A percentile compares a stretch with the other conserved stretches of the same genome.
These are phyloP conservation scores for Thalassiosira allenii DNA, from an alignment of 352 stramenopile species.

Conservation along the genomic window DNA sequence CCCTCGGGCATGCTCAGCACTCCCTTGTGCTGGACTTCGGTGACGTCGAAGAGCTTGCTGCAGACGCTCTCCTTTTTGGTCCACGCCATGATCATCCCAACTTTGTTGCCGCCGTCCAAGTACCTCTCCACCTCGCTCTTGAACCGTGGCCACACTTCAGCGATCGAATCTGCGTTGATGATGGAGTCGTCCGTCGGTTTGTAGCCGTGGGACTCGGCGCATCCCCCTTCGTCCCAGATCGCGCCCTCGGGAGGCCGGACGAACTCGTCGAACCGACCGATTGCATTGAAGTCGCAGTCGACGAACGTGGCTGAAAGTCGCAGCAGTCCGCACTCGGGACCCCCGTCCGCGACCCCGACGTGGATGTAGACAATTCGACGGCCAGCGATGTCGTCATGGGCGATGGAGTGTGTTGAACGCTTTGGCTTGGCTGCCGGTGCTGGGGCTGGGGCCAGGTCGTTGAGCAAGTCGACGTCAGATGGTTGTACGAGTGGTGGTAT, in stretches of 20 bases:
- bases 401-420: too few species aligned
- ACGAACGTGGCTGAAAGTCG: not conserved
- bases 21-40: not conserved
- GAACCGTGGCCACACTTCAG: not conserved
- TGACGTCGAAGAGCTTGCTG: conserved; percentile 13
- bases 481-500: too few species aligned
- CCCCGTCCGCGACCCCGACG: not conserved
- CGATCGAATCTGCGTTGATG: not conserved
- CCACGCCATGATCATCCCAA: conserved; percentile 9
- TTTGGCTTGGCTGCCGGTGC: too few species aligned
- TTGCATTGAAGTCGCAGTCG: not conserved
- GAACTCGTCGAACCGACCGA: not conserved
- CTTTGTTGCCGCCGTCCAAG: not conserved
- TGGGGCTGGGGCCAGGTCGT: too few species aligned
- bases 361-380: conserved; percentile 11
- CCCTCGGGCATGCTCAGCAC: not conserved
- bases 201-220: not conserved
- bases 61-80: conserved; percentile 5
- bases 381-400: conserved; percentile 1
- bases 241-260: not conserved
- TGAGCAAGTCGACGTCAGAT: too few species aligned
- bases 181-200: not conserved
- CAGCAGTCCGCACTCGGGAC: conserved; percentile 1
- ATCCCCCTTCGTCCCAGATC: not conserved
- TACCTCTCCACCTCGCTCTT: not conserved